Evolutionary conservation across 1,284 basidiomycete genomes (phyloP).

Genomic region (Fistulinella staudtii): DNA sequence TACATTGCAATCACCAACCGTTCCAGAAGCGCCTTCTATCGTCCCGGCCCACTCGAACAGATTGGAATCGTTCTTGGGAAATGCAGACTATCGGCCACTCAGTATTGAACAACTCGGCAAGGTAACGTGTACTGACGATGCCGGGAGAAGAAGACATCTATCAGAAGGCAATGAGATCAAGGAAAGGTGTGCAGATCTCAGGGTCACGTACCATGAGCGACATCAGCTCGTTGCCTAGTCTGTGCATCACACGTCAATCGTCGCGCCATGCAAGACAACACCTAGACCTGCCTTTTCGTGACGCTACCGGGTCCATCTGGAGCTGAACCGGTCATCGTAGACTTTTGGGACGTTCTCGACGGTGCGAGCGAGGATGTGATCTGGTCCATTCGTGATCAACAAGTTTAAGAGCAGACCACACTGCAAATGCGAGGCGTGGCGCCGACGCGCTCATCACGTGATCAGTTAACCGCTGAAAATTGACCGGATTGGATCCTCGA

Average conservation of each 20-base stretch:
- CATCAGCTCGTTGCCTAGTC: slow-evolving; percentile 79
- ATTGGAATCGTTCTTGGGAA: slow-evolving; percentile 77
- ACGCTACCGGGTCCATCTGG: slow-evolving; percentile 67
- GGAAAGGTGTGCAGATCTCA: neutral
- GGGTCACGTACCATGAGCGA: slow-evolving; percentile 67
- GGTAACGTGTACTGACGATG: slow-evolving; percentile 50
- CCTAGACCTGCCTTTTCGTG: slow-evolving; percentile 61
- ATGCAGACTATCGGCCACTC: slow-evolving; percentile 61
- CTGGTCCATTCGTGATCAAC: slow-evolving; percentile 56
- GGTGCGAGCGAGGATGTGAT: slow-evolving; percentile 63
- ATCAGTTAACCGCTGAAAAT: too few relatives aligned
- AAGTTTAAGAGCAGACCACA: slow-evolving; percentile 1
- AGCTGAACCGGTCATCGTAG: slow-evolving; percentile 45
- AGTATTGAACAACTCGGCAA: slow-evolving; percentile 3
- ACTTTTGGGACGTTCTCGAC: slow-evolving; percentile 52
- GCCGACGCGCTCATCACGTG: slow-evolving; percentile 30
- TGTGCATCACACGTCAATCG: slow-evolving; percentile 26
- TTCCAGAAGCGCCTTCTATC: slow-evolving; percentile 73
- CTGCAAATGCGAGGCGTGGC: neutral
- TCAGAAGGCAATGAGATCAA: slow-evolving; percentile 8
- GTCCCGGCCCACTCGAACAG: slow-evolving; percentile 83
- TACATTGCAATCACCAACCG: slow-evolving; percentile 35
- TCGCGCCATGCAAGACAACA: slow-evolving; percentile 4
- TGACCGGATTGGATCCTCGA: too few relatives aligned
- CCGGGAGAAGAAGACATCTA: slow-evolving; percentile 84